A percentile compares a stretch with the other conserved stretches of the same genome.
Evolutionary conservation across 352 stramenopile genomes (phyloP).

Genomic region (Pythium graminicola): DNA sequence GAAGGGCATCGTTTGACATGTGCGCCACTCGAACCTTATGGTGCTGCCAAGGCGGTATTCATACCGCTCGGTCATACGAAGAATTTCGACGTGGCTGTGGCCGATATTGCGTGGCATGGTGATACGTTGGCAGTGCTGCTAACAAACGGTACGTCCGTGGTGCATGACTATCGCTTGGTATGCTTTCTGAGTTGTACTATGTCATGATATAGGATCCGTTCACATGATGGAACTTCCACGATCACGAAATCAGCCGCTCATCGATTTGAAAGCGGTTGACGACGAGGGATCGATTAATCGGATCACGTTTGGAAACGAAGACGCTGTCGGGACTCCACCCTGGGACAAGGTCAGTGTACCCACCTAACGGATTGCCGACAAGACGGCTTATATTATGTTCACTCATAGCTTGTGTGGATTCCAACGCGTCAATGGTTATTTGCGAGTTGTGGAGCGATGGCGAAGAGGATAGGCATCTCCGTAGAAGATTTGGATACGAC

Average conservation of each 20-base stretch:
- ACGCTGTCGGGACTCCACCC: no score
- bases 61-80: background rate
- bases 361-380: background rate
- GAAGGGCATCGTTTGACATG: background rate
- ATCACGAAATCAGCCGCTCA: background rate
- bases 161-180: background rate
- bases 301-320: background rate
- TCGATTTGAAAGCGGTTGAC: background rate
- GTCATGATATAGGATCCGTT: slow-evolving; percentile 1
- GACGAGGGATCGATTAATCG: background rate
- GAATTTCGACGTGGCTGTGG: background rate
- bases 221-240: slow-evolving; percentile 2
- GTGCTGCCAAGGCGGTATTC: background rate
- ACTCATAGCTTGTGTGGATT: slow-evolving; percentile 3
- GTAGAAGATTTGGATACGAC: background rate
- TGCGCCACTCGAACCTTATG: slow-evolving; percentile 3
- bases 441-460: background rate
- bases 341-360: background rate
- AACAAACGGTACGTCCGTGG: slow-evolving; percentile 5
- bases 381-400: background rate
- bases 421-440: background rate
- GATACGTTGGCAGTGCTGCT: slow-evolving; percentile 6
- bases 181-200: background rate
- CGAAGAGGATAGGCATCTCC: background rate
- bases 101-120: slow-evolving; percentile 10